Evolutionary conservation across 805 yeast genomes (phyloP), one percentile per base, ranked within the genome.

Genomic region (Ogataea angusta): DNA sequence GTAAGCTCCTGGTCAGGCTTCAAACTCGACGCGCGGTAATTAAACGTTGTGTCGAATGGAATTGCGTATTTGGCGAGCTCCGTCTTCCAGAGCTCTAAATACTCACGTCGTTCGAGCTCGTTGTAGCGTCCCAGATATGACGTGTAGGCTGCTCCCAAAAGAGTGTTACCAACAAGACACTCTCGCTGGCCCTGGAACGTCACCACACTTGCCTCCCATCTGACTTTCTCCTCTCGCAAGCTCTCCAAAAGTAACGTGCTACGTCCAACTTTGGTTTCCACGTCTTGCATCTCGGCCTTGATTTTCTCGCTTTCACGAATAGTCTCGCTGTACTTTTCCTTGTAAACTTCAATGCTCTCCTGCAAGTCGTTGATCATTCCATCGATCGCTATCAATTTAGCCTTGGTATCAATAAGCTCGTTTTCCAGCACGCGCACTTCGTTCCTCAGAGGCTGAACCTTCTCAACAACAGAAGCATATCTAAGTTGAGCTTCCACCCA

Each of bases 401-500:
- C 82, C 49, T 71, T 72, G 0, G 90, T 82, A 45, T 76, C 78
- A 6, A 63, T 57, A 1, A 89, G 75, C 17, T 77, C 80, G 1
- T 56, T 56, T 54, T 89, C 91, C 7, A 91, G 67, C 4, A 47
- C 53, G 6, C 52, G 53, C 3, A 88, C 85, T 50, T 89, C 95
- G 5, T 68, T 68, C 41, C 80, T 67, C 51, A 91, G 61, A 0
- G 98, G 98, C 1, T 78, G 84, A 18, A 91, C 75, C 36, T 71
- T 74, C 26, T 84, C 83, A 31, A 87, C 64, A 16, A 89, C 83
- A 2, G 75, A 55, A 0, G 91, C 75, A 55, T 83, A 91, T n/a
- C 72, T 67, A n/a, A 89, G 68, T 48, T 91, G 97, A 0, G 98
- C 97, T 39, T 73, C 72, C 0, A 89, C 90, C 98, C 98, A 91